Evolutionary conservation across 306 rosid genomes (phyloP), one percentile per base, ranked within the genome.

Genomic region (Cicer arietinum): DNA sequence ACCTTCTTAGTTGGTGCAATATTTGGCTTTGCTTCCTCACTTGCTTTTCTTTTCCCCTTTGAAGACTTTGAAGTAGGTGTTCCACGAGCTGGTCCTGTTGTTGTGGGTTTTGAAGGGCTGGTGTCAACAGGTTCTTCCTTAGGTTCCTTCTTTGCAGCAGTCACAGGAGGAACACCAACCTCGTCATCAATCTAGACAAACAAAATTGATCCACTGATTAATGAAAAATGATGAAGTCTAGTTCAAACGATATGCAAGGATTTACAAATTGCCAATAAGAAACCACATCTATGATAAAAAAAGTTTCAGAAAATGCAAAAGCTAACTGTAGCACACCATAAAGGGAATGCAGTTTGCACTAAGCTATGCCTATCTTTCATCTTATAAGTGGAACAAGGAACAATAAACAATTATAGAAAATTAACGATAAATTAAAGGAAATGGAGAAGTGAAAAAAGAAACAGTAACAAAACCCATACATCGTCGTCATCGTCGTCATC

Each of bases 81-180:
- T 82, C 91, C 97, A 68, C 85, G 85, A 63, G 92, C 61, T 69
- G 96, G 59, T 25, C 87, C 90, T 75, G 91, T 58, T 60, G 88
- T 77, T 1, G 74, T 50, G 12, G 96, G 84, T 81, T 91, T 94
- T 61, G 76, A 63, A 66, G 97, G 96, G 84, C 89, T 94, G 82
- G 14, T 91, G 53, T 92, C 94, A 65, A 83, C 83, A 47, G 94
- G 91, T 79, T 94, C 98, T 83, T 91, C 97, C 85, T 91, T 94
- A 61, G 77, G 84, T 57, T 94, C 97, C 91, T 90, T 91, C 82
- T 91, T 91, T 42, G 90, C 59, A 85, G 94, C 71, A 71, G 70
- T 48, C 47, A 71, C 87, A 37, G 89, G 81, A 60, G 96, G 80
- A 75, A 81, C 54, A 47, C 83, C 73, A 45, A 57, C 80, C 2